These are phyloP conservation scores for Aciculosporium take DNA, from an alignment of 2,329 filamentous ascomycete genomes.

Conservation along the genomic window DNA sequence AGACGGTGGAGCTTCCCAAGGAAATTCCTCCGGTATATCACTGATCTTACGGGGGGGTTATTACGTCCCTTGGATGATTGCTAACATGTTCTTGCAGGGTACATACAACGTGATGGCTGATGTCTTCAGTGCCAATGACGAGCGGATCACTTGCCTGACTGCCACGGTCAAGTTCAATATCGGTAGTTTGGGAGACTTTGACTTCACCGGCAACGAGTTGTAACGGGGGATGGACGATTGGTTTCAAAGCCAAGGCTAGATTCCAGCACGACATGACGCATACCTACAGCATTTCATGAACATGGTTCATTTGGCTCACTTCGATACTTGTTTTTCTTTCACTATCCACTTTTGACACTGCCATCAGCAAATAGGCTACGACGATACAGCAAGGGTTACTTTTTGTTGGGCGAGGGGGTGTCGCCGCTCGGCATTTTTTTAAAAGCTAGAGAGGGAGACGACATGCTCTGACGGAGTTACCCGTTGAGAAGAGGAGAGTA, in stretches of 20 bases:
- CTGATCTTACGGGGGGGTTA: not conserved
- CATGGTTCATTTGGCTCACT: not conserved
- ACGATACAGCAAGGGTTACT: not conserved
- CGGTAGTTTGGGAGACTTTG: conserved; percentile 21
- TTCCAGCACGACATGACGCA: not conserved
- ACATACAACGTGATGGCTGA: conserved; percentile 83
- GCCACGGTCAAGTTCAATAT: conserved; percentile 51
- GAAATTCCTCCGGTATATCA: conserved; percentile 74
- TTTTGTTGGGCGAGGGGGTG: not conserved
- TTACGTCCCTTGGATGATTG: not conserved
- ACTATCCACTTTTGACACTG: not conserved
- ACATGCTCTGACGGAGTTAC: no score
- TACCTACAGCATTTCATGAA: not conserved
- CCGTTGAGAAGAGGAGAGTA: not conserved
- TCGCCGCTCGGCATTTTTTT: not conserved
- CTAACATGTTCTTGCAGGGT: conserved; percentile 39
- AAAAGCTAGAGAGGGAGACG: not conserved
- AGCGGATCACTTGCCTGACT: conserved; percentile 75
- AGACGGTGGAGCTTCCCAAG: conserved; percentile 70
- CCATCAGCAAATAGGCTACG: not conserved
- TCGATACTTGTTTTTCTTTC: not conserved
- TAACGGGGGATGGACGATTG: conserved; percentile 12
- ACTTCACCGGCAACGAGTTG: conserved; percentile 28
- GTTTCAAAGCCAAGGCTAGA: not conserved
- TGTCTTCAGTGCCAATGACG: conserved; percentile 58